Conservation (phyloP, 2,329 filamentous ascomycete genomes). For the Venturia asperata region DNA sequence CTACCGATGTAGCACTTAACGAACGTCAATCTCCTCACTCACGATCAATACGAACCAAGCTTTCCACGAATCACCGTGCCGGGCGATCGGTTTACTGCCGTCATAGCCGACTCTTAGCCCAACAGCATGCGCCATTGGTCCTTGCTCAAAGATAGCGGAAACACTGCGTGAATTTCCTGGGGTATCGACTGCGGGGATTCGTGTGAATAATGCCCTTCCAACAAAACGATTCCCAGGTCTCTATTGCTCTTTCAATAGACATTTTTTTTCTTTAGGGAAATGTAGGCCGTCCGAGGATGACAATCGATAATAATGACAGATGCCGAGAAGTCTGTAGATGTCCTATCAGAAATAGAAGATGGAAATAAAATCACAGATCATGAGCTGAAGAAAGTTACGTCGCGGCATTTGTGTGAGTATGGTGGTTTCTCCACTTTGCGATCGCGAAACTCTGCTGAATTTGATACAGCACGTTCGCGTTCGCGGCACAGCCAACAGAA, state of each 20-base stretch:
- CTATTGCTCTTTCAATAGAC: not conserved
- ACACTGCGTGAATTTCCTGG: not conserved
- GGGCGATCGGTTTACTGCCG: not conserved
- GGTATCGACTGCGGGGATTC: not conserved
- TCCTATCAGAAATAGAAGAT: conserved; percentile 3
- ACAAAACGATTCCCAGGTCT: too few species aligned
- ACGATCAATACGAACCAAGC: not conserved
- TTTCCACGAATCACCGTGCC: not conserved
- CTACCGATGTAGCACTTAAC: too few species aligned
- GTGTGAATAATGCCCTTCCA: not conserved
- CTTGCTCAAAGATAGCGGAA: not conserved
- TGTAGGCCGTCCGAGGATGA: not conserved
- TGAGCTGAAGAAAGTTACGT: not conserved
- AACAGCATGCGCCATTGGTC: not conserved
- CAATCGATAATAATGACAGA: not conserved
- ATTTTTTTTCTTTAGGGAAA: not conserved
- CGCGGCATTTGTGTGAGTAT: not conserved
- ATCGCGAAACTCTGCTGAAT: conserved; percentile 3
- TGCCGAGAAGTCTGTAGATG: not conserved
- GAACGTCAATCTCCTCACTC: not conserved
- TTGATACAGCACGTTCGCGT: conserved; percentile 12
- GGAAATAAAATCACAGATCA: conserved; percentile 5
- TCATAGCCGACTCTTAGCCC: not conserved
- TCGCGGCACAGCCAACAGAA: conserved; percentile 24
- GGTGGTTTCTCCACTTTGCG: not conserved